Conservation (phyloP, 2,329 filamentous ascomycete genomes). For the Paraphoma chrysanthemicola region DNA sequence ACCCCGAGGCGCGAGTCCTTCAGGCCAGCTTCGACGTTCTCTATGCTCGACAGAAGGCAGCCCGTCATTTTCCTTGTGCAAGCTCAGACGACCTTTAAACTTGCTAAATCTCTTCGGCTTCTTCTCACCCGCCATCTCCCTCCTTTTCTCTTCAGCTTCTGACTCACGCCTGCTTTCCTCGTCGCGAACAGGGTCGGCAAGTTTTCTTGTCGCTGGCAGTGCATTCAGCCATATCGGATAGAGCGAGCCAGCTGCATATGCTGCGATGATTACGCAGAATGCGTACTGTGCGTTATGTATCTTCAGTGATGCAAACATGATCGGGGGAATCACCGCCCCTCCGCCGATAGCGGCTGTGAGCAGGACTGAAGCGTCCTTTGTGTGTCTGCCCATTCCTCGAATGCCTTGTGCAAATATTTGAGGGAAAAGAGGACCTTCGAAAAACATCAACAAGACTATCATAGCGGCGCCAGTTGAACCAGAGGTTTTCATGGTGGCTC, state of each 20-base stretch:
- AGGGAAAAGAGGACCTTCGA: conserved; percentile 67
- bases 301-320: conserved; percentile 57
- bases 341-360: conserved; percentile 63
- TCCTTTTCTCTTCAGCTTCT: conserved; percentile 28
- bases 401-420: conserved; percentile 65
- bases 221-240: conserved; percentile 63
- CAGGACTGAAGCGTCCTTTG: conserved; percentile 62
- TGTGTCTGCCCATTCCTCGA: conserved; percentile 64
- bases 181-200: conserved; percentile 58
- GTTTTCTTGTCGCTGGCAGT: conserved; percentile 54
- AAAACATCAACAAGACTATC: conserved; percentile 62
- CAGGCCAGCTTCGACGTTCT: conserved; percentile 40
- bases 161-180: conserved; percentile 36
- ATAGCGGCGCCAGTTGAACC: conserved; percentile 53
- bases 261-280: conserved; percentile 61
- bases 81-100: conserved; percentile 28
- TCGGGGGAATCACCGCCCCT: conserved; percentile 63
- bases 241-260: conserved; percentile 58
- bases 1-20: conserved; percentile 25
- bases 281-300: conserved; percentile 54
- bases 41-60: conserved; percentile 40
- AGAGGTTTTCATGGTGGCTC: conserved; percentile 57
- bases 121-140: conserved; percentile 22
- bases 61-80: conserved; percentile 23
- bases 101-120: conserved; percentile 31